These are phyloP conservation scores for Pseudonitzschia pungens DNA, from an alignment of 108 stramenopile species.

Conservation along the genomic window DNA sequence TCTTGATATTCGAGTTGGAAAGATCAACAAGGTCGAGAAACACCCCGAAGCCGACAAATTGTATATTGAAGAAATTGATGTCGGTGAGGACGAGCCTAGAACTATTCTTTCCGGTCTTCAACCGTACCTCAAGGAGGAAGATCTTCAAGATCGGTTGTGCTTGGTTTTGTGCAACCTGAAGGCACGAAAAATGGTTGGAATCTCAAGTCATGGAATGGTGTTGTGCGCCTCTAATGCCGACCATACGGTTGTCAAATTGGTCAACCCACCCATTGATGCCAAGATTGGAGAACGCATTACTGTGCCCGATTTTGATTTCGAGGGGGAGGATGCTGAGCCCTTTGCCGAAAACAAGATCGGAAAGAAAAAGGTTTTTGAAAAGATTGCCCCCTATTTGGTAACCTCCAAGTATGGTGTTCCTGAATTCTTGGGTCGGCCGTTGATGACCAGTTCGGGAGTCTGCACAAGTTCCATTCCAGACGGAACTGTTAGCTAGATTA, in stretches of 20 bases:
- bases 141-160: slow-evolving; percentile 87
- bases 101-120: slow-evolving; percentile 92
- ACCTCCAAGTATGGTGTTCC: slow-evolving; percentile 87
- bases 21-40: slow-evolving; percentile 90
- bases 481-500: slow-evolving; percentile 57
- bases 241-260: slow-evolving; percentile 86
- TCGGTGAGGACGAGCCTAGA: slow-evolving; percentile 93
- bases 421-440: slow-evolving; percentile 80
- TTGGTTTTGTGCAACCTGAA: slow-evolving; percentile 98
- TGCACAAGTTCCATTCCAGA: slow-evolving; percentile 84
- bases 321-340: slow-evolving; percentile 79
- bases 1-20: slow-evolving; percentile 91
- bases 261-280: slow-evolving; percentile 92
- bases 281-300: slow-evolving; percentile 90
- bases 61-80: slow-evolving; percentile 98
- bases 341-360: slow-evolving; percentile 90
- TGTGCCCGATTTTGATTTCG: slow-evolving; percentile 80
- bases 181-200: slow-evolving; percentile 93
- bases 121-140: slow-evolving; percentile 78
- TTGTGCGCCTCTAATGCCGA: slow-evolving; percentile 93
- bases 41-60: slow-evolving; percentile 97
- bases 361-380: slow-evolving; percentile 98
- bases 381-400: slow-evolving; percentile 87
- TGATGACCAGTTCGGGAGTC: slow-evolving; percentile 87
- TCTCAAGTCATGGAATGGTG: slow-evolving; percentile 97